Evolutionary conservation across 345 rosid species (phyloP).

Genomic region (Raphanus raphanistrum): DNA sequence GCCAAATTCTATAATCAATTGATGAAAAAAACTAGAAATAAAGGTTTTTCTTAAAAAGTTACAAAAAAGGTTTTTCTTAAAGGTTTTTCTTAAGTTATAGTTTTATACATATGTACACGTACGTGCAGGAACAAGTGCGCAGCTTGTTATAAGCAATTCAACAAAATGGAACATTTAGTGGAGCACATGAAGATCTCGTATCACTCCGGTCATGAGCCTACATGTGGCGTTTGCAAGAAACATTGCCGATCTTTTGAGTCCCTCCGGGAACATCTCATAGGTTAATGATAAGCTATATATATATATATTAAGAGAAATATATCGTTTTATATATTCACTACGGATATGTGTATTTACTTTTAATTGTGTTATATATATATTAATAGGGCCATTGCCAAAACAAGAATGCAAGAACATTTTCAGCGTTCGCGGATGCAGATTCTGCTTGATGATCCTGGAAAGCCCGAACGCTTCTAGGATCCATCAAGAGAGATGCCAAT

Average conservation of each 20-base stretch:
- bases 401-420: constrained; percentile 84
- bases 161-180: constrained; percentile 79
- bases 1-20: neutral
- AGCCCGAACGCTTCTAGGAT: constrained; percentile 56
- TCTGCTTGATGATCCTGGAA: constrained; percentile 68
- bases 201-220: constrained; percentile 88
- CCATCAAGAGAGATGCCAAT: constrained; percentile 84
- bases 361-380: neutral
- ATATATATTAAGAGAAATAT: neutral
- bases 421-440: constrained; percentile 68
- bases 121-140: constrained; percentile 81
- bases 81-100: neutral
- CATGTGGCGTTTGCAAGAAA: constrained; percentile 77
- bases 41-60: neutral
- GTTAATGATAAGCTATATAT: constrained; percentile 35
- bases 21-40: neutral
- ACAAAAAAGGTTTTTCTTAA: no score
- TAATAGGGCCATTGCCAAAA: constrained; percentile 78
- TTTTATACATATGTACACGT: neutral
- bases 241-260: constrained; percentile 94
- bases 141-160: constrained; percentile 88
- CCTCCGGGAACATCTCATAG: constrained; percentile 85
- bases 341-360: neutral
- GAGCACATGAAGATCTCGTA: constrained; percentile 85
- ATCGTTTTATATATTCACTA: neutral